Conservation (phyloP, 305 asterid species). For the Euphrasia arctica region DNA sequence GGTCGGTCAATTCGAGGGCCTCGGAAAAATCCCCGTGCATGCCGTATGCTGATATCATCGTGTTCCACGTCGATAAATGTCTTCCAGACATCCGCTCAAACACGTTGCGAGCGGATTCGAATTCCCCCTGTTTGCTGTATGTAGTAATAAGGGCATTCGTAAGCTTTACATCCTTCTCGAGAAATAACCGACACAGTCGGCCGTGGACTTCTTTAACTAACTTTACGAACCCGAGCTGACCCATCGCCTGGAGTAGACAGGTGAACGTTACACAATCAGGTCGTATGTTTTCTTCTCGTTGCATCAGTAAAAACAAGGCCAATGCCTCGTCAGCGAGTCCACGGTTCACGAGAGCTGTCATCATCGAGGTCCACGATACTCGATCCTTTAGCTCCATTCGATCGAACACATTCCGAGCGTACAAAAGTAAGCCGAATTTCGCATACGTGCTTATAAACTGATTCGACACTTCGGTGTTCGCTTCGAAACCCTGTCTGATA, state of each 20-base stretch:
- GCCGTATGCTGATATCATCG: constrained; percentile 61
- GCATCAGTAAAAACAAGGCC: constrained; percentile 41
- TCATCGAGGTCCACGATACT: constrained; percentile 55
- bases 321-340: constrained; percentile 40
- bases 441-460: constrained; percentile 41
- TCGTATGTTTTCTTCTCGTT: constrained; percentile 32
- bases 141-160: constrained; percentile 45
- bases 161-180: constrained; percentile 32
- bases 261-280: constrained; percentile 48
- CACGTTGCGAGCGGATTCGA: constrained; percentile 32
- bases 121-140: constrained; percentile 51
- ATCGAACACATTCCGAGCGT: constrained; percentile 36
- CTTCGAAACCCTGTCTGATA: constrained; percentile 40
- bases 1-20: constrained; percentile 40
- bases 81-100: constrained; percentile 38
- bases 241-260: constrained; percentile 43
- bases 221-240: constrained; percentile 39
- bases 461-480: constrained; percentile 38
- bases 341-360: constrained; percentile 35
- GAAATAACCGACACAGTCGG: constrained; percentile 29
- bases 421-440: constrained; percentile 33
- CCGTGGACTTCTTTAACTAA: constrained; percentile 45
- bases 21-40: constrained; percentile 42
- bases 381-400: constrained; percentile 33
- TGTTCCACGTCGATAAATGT: constrained; percentile 48